Conservation (phyloP, 1,284 basidiomycete genomes). For the Phylloboletellus chloephorus region DNA sequence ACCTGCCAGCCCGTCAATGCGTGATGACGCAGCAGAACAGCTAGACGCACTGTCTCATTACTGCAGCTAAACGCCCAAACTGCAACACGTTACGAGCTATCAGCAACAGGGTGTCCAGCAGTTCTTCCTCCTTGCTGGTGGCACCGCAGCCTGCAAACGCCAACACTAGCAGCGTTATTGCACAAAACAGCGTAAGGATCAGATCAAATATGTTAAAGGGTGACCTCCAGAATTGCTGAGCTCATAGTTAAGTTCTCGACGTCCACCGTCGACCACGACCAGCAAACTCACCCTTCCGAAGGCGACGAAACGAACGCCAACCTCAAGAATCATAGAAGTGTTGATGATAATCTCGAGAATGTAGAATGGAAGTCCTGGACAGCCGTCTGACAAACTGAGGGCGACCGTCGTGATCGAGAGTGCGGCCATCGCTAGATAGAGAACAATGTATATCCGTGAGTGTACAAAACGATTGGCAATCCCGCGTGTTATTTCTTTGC, state of each 20-base stretch:
- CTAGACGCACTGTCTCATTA: constrained; percentile 78
- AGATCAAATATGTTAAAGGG: constrained; percentile 87
- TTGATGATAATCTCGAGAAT: constrained; percentile 90
- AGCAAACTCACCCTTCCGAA: constrained; percentile 71
- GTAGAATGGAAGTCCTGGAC: constrained; percentile 80
- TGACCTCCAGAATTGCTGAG: constrained; percentile 93
- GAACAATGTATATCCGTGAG: constrained; percentile 72
- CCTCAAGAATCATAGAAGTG: constrained; percentile 87
- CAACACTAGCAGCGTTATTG: constrained; percentile 79
- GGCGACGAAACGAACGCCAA: constrained; percentile 81
- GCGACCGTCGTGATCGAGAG: constrained; percentile 87
- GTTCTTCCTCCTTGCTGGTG: constrained; percentile 81
- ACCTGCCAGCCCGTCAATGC: constrained; percentile 45
- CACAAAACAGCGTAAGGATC: constrained; percentile 80
- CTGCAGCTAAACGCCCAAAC: constrained; percentile 81
- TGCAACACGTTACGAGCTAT: constrained; percentile 89
- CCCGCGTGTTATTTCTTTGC: constrained; percentile 71
- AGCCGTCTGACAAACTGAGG: constrained; percentile 77
- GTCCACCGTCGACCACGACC: neutral
- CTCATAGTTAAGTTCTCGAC: constrained; percentile 5
- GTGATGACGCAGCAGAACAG: constrained; percentile 3
- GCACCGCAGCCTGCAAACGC: constrained; percentile 75
- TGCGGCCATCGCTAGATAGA: constrained; percentile 87
- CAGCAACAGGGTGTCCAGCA: constrained; percentile 85
- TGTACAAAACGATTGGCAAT: constrained; percentile 84